Conservation (phyloP, 495 filamentous ascomycete species). For the Neurospora discreta region DNA sequence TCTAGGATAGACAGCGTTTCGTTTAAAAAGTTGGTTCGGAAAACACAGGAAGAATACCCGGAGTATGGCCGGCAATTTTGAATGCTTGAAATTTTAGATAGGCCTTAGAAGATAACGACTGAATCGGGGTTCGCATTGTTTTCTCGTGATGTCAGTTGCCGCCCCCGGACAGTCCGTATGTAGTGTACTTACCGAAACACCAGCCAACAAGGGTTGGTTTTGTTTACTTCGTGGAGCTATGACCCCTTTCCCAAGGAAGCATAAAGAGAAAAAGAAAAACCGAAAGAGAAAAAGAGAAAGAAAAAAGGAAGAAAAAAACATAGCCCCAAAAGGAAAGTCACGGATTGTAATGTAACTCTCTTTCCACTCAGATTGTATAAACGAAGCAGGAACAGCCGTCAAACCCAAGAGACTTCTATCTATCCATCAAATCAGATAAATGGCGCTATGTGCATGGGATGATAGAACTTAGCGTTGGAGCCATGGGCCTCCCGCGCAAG, state of each 20-base stretch:
- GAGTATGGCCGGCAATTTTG: not conserved
- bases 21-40: not conserved
- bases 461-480: not conserved
- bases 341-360: not conserved
- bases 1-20: slow-evolving; percentile 2
- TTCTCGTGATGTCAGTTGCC: not conserved
- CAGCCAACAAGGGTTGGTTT: not conserved
- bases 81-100: not conserved
- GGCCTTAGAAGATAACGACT: not conserved
- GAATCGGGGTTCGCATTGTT: not conserved
- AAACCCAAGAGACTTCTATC: not conserved
- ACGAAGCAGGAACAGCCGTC: not conserved
- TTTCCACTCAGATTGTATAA: not conserved
- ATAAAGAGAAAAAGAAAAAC: not conserved
- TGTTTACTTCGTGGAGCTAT: not conserved
- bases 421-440: not conserved
- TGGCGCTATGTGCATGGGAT: not conserved
- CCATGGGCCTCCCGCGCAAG: not conserved
- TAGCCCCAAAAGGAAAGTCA: too few species aligned
- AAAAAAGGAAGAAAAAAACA: too few species aligned
- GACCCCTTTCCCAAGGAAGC: not conserved
- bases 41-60: not conserved
- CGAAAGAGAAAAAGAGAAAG: too few species aligned
- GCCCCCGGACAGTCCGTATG: not conserved
- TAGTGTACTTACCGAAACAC: not conserved